A percentile compares a stretch with the other conserved stretches of the same genome.
phyloP scores from a whole-genome alignment of 1,284 basidiomycete genomes.

The Leucoagaricus sp. region DNA sequence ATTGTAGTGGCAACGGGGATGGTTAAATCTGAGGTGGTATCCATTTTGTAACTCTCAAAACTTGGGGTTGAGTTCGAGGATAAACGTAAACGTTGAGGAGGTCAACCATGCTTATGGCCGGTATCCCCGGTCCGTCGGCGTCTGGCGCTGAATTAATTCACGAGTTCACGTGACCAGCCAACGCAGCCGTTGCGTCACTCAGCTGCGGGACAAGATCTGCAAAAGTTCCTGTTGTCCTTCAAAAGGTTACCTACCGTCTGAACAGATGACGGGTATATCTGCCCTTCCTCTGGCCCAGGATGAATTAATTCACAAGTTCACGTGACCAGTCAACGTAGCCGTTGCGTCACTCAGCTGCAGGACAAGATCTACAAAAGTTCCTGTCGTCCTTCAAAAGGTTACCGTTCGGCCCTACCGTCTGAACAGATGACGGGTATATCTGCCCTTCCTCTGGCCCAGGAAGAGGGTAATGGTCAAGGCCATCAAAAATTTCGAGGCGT shows the following conservation, averaged over 20 bases:
- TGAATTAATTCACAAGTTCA: too few relatives aligned
- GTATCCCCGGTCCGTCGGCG: too few relatives aligned
- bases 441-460: slow-evolving; percentile 27
- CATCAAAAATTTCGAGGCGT: slow-evolving; percentile 35
- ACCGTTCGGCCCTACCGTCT: not conserved
- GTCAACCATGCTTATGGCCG: too few relatives aligned
- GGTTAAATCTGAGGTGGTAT: too few relatives aligned
- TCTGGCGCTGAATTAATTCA: too few relatives aligned
- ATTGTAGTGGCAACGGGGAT: too few relatives aligned
- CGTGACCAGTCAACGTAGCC: slow-evolving; percentile 12
- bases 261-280: slow-evolving; percentile 32
- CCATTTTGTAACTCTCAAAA: too few relatives aligned
- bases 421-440: slow-evolving; percentile 32
- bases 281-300: slow-evolving; percentile 28
- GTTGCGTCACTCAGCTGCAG: not conserved
- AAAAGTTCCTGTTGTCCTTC: not conserved
- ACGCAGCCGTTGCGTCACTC: not conserved
- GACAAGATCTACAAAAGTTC: too few relatives aligned
- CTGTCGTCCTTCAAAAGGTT: not conserved
- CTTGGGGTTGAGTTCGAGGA: too few relatives aligned
- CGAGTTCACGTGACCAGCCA: slow-evolving; percentile 14
- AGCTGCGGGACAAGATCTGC: too few relatives aligned
- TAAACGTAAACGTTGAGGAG: too few relatives aligned
- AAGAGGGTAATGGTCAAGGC: slow-evolving; percentile 25
- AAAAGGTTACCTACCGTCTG: not conserved